These are phyloP conservation scores for Cucumis cinereus DNA, from an alignment of 306 rosid species.

Conservation along the genomic window DNA sequence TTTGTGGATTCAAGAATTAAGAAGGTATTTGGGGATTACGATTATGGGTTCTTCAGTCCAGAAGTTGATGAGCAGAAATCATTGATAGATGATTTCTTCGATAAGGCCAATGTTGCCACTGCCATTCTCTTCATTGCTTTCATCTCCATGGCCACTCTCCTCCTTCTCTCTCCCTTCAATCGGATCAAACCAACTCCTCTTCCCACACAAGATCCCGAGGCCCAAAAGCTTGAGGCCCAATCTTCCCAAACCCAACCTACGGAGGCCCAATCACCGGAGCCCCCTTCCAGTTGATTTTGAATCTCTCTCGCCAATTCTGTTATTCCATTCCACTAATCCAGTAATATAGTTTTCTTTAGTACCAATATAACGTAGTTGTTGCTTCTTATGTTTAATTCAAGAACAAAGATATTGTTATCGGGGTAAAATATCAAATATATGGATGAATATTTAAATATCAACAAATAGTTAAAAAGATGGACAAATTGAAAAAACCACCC, in stretches of 20 bases:
- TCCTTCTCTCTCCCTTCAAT: background rate
- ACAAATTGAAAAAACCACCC: no score
- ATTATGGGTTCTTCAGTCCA: background rate
- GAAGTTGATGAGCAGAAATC: background rate
- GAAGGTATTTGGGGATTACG: background rate
- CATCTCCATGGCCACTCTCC: background rate
- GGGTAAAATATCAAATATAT: no score
- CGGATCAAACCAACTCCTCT: background rate
- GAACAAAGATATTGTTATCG: no score
- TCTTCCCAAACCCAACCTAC: background rate
- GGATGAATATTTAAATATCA: no score
- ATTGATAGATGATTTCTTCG: background rate
- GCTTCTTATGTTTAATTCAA: no score
- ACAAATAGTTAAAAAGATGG: no score
- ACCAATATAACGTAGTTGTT: no score
- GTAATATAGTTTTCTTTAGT: no score
- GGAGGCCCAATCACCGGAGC: background rate
- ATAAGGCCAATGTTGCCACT: background rate
- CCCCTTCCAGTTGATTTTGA: background rate
- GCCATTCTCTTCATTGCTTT: constrained; percentile 1
- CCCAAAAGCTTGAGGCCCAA: background rate
- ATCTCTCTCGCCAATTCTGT: no score
- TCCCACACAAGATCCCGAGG: background rate
- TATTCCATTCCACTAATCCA: no score
- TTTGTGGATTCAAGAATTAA: background rate